A percentile compares a stretch with the other conserved stretches of the same genome.
Evolutionary conservation across 768 basidiomycete genomes (phyloP).

Genomic region (Asterophora parasitica): DNA sequence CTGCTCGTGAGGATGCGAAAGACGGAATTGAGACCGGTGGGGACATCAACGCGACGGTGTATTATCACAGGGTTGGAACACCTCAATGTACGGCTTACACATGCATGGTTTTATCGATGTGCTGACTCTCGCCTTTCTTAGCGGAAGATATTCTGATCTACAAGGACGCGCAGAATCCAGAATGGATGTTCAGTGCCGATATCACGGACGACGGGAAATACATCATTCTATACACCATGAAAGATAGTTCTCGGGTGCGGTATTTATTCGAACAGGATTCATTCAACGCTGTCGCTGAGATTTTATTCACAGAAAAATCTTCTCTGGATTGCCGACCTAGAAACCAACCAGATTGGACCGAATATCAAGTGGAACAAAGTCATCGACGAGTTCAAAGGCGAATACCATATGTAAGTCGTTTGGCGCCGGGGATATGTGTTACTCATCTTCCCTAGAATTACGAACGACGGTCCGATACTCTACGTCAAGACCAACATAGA

Average conservation of each 20-base stretch:
- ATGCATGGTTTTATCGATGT: background rate
- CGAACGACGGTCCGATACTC: slow-evolving; percentile 57
- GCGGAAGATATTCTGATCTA: slow-evolving; percentile 67
- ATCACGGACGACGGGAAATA: slow-evolving; percentile 67
- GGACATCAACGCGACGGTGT: slow-evolving; percentile 69
- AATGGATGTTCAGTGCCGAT: slow-evolving; percentile 57
- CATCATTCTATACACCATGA: slow-evolving; percentile 45
- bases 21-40: slow-evolving; percentile 56
- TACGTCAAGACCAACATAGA: slow-evolving; percentile 62
- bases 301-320: slow-evolving; percentile 54
- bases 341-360: slow-evolving; percentile 52
- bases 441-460: slow-evolving; percentile 37
- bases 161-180: slow-evolving; percentile 58
- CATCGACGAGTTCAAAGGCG: slow-evolving; percentile 61
- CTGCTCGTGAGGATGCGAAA: slow-evolving; percentile 39
- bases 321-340: slow-evolving; percentile 68
- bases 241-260: slow-evolving; percentile 62
- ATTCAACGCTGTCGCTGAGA: slow-evolving; percentile 1
- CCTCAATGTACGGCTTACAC: slow-evolving; percentile 47
- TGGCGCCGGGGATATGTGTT: too few species aligned
- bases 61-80: slow-evolving; percentile 72
- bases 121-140: slow-evolving; percentile 19
- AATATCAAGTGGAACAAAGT: slow-evolving; percentile 73
- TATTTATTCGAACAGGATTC: background rate
- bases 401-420: slow-evolving; percentile 54